These are phyloP conservation scores for Plasmodium vinckei DNA, from an alignment of 169 alveolate species.

Conservation along the genomic window DNA sequence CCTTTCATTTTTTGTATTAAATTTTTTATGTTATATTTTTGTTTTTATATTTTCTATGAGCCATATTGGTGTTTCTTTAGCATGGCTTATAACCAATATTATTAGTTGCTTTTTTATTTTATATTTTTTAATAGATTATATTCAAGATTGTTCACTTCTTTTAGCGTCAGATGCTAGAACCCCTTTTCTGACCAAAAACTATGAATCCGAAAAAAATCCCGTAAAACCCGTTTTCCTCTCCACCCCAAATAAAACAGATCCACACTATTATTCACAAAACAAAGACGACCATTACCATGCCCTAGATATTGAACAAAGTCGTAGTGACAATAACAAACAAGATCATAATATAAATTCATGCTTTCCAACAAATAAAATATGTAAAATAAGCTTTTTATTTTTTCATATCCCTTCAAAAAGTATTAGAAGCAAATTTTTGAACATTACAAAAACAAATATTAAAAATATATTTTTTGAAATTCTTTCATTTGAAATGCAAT, in stretches of 20 bases:
- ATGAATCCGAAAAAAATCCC: neutral
- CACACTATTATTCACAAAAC: too few species aligned
- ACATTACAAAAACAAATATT: conserved; percentile 16
- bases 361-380: neutral
- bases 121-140: conserved; percentile 9
- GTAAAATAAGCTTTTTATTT: conserved; percentile 5
- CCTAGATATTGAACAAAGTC: too few species aligned
- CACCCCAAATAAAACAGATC: too few species aligned
- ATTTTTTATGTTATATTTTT: conserved; percentile 32
- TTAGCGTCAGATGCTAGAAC: neutral
- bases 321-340: too few species aligned
- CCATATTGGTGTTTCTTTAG: conserved; percentile 18
- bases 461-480: conserved; percentile 44
- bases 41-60: conserved; percentile 10
- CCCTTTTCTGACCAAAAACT: neutral
- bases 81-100: conserved; percentile 10
- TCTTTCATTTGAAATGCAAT: conserved; percentile 28
- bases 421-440: neutral
- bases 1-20: conserved; percentile 25
- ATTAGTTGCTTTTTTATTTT: conserved; percentile 11
- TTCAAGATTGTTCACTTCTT: neutral
- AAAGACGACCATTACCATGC: too few species aligned
- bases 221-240: neutral
- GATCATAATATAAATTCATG: neutral
- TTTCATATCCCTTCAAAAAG: conserved; percentile 19